These are phyloP conservation scores for Mixia osmundae DNA, from an alignment of 1,284 basidiomycete genomes.

Conservation along the genomic window DNA sequence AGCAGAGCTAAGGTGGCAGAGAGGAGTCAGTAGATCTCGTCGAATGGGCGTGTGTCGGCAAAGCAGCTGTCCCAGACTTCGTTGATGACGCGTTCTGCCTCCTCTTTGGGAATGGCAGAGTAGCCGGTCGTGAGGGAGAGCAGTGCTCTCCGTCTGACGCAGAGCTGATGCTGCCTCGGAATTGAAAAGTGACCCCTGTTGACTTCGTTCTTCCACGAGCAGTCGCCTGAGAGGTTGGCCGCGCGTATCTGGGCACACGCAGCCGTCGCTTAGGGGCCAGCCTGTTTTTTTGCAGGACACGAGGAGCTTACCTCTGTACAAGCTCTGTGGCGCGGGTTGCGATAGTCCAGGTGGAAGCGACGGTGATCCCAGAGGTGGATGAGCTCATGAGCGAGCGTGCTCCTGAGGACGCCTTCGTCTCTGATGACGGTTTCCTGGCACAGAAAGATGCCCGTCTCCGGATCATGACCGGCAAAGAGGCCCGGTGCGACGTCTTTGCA, in stretches of 20 bases:
- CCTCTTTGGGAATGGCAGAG: conserved; percentile 49
- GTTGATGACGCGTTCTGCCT: conserved; percentile 71
- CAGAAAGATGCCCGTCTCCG: conserved; percentile 49
- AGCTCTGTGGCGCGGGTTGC: conserved; percentile 35
- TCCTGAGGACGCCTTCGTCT: conserved; percentile 70
- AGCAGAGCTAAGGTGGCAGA: too few species aligned
- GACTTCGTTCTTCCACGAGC: conserved; percentile 56
- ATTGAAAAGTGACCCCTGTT: conserved; percentile 47
- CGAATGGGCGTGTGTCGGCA: conserved; percentile 83
- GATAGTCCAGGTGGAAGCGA: conserved; percentile 80
- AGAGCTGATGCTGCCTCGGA: conserved; percentile 86
- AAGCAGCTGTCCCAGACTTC: conserved; percentile 95
- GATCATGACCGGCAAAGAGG: conserved; percentile 64
- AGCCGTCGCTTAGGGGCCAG: neutral
- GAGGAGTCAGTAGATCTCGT: too few species aligned
- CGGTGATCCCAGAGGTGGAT: conserved; percentile 92
- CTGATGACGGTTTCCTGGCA: conserved; percentile 62
- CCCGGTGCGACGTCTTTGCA: conserved; percentile 51
- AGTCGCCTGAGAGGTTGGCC: conserved; percentile 79
- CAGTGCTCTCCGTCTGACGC: conserved; percentile 67
- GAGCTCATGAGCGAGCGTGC: conserved; percentile 79
- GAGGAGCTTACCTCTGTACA: conserved; percentile 8
- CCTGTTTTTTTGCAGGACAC: neutral
- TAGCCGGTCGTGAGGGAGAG: conserved; percentile 37
- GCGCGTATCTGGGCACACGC: conserved; percentile 50